A percentile compares a stretch with the other conserved stretches of the same genome.
Conservation (phyloP, 805 yeast genomes). For the Millerozyma miso region DNA sequence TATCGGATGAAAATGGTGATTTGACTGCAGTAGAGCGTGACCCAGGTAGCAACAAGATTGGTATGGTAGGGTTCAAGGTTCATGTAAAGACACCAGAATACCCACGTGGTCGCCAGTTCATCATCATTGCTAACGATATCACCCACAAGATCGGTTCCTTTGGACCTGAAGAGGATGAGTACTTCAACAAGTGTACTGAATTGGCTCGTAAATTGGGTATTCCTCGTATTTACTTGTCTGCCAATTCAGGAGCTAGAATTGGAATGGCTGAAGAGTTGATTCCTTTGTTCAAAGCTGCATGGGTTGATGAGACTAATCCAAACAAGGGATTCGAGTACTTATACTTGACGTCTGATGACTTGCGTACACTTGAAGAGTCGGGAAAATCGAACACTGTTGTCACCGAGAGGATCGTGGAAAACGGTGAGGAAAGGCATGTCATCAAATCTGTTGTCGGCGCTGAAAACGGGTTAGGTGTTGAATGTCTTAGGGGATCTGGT, state of each 20-base stretch:
- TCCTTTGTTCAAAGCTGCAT: conserved; percentile 84
- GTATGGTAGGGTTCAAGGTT: conserved; percentile 96
- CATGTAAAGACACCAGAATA: conserved; percentile 93
- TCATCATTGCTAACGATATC: conserved; percentile 93
- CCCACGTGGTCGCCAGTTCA: conserved; percentile 92
- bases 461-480: conserved; percentile 97
- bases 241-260: conserved; percentile 98
- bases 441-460: conserved; percentile 87
- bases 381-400: conserved; percentile 61
- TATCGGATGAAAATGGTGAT: conserved; percentile 72
- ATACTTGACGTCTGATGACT: conserved; percentile 70
- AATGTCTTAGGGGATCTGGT: conserved; percentile 97
- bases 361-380: conserved; percentile 49
- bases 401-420: conserved; percentile 77
- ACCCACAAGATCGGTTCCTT: conserved; percentile 98
- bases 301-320: conserved; percentile 77
- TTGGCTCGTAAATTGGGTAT: conserved; percentile 86
- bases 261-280: conserved; percentile 96
- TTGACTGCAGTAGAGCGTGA: conserved; percentile 89
- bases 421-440: conserved; percentile 77
- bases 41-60: conserved; percentile 92
- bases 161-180: conserved; percentile 93
- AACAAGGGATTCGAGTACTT: conserved; percentile 87
- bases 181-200: conserved; percentile 89
- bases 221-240: conserved; percentile 93